Percentiles rank a stretch among this genome's conserved stretches.
Conservation (phyloP, 2,329 filamentous ascomycete species). For the Botrytis elliptica region DNA sequence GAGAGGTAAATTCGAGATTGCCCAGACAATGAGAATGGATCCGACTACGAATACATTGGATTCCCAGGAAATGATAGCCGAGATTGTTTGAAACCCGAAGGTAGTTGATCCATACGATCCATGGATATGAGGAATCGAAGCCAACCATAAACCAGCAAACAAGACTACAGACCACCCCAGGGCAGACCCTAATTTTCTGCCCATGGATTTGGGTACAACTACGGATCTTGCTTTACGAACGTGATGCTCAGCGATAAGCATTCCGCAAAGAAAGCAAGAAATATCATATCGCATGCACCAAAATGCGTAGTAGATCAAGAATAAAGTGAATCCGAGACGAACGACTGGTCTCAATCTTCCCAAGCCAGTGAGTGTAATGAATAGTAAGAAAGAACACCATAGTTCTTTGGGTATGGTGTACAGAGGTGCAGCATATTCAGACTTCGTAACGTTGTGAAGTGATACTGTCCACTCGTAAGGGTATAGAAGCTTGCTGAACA, state of each 20-base stretch:
- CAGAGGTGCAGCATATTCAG: background rate
- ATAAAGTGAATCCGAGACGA: background rate
- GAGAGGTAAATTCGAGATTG: background rate
- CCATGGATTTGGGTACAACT: background rate
- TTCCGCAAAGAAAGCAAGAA: background rate
- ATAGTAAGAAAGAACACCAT: background rate
- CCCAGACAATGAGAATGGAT: background rate
- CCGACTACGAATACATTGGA: background rate
- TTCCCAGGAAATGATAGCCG: background rate
- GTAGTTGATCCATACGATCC: background rate
- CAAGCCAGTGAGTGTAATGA: background rate
- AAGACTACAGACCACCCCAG: background rate
- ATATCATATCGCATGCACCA: background rate
- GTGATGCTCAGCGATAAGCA: background rate
- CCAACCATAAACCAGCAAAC: background rate
- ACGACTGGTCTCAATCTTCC: background rate
- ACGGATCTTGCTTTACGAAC: background rate
- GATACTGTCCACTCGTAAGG: background rate
- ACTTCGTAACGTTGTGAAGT: background rate
- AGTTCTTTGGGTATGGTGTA: background rate
- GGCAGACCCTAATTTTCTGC: background rate
- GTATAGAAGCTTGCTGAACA: background rate
- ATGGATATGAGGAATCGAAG: background rate
- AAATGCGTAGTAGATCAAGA: background rate
- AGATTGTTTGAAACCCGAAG: background rate